Conservation (phyloP, 169 alveolate genomes). For the Plasmodium coatneyi region DNA sequence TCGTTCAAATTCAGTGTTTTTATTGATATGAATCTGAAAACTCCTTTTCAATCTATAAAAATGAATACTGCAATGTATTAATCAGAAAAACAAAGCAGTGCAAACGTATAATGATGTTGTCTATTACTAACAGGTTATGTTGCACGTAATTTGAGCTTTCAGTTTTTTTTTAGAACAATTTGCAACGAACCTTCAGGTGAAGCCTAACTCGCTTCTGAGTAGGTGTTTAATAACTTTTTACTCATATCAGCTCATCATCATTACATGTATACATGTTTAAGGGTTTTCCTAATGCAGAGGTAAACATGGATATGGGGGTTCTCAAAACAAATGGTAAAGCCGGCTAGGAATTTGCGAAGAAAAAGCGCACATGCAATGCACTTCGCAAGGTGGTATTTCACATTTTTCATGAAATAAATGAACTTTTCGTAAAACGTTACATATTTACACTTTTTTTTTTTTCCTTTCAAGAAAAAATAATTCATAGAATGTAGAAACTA, state of each 20-base stretch:
- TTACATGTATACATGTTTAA: neutral
- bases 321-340: neutral
- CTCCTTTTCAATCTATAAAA: neutral
- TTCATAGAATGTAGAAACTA: neutral
- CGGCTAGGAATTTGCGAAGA: neutral
- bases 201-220: neutral
- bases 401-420: neutral
- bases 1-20: neutral
- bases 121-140: neutral
- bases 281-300: neutral
- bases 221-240: neutral
- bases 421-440: neutral
- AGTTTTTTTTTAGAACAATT: neutral
- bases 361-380: neutral
- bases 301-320: neutral
- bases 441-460: neutral
- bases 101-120: neutral
- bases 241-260: neutral
- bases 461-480: neutral
- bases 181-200: neutral
- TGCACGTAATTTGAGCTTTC: constrained; percentile 1
- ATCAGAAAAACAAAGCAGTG: constrained; percentile 7
- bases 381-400: neutral
- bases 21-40: neutral
- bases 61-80: neutral